These are phyloP conservation scores for Auriscalpium microsporum DNA, from an alignment of 768 basidiomycete genomes.

Conservation along the genomic window DNA sequence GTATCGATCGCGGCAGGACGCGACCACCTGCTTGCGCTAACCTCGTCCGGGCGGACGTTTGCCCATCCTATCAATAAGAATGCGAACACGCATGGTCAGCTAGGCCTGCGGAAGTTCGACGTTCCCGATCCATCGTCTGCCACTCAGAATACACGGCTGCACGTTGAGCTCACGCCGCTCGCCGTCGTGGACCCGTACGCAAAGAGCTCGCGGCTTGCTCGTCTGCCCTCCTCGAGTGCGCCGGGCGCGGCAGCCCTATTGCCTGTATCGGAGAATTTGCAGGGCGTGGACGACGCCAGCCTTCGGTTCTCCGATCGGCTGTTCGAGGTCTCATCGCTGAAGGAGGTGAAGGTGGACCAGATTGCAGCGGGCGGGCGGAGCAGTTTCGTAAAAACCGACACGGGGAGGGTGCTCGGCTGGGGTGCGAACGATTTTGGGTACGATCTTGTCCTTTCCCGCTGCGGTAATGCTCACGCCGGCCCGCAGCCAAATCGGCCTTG, in stretches of 20 bases:
- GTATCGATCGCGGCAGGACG: constrained; percentile 63
- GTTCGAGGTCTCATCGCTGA: constrained; percentile 70
- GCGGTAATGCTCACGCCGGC: constrained; percentile 3
- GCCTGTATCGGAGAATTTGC: constrained; percentile 10
- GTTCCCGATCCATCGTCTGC: constrained; percentile 30
- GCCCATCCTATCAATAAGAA: constrained; percentile 64
- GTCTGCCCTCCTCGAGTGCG: constrained; percentile 22
- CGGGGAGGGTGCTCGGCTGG: constrained; percentile 77
- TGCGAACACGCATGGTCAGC: constrained; percentile 78
- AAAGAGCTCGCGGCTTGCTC: constrained; percentile 35
- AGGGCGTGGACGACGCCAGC: constrained; percentile 27
- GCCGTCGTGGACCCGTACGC: constrained; percentile 42
- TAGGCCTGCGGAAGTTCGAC: constrained; percentile 65
- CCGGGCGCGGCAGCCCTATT: constrained; percentile 25
- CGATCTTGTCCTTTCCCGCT: constrained; percentile 11
- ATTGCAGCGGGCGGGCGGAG: constrained; percentile 64
- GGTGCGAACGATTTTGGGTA: constrained; percentile 86
- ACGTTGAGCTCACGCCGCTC: constrained; percentile 51
- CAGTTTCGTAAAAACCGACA: constrained; percentile 61
- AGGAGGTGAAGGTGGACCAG: constrained; percentile 54
- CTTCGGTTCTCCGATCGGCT: constrained; percentile 62
- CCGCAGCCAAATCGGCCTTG: constrained; percentile 73
- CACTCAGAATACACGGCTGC: constrained; percentile 25
- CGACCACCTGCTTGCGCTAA: constrained; percentile 65
- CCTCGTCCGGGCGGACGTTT: constrained; percentile 68